Percentiles rank a stretch among this genome's conserved stretches.
phyloP scores from a whole-genome alignment of 2,329 filamentous ascomycete genomes.

The Podosphaera xanthii region DNA sequence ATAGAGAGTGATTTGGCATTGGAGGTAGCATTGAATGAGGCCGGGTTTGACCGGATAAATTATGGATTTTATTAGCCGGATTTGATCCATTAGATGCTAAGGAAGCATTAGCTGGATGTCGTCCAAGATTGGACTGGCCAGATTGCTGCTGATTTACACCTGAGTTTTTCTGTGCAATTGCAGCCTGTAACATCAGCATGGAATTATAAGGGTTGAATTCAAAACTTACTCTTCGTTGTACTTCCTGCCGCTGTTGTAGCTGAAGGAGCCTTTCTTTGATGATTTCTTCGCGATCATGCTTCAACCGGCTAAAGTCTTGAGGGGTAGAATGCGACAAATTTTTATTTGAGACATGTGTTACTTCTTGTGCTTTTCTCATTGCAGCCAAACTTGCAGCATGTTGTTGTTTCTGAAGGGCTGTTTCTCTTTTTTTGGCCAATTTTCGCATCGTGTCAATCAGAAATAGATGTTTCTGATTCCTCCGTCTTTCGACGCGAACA shows the following conservation, averaged over 20 bases:
- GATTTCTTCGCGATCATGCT: conserved; percentile 63
- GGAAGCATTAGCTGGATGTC: conserved; percentile 2
- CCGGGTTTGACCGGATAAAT: conserved; percentile 14
- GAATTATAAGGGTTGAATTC: conserved; percentile 5
- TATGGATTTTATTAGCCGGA: conserved; percentile 9
- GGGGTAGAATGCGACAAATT: conserved; percentile 43
- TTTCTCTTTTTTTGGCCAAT: conserved; percentile 80
- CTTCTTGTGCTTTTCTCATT: conserved; percentile 59
- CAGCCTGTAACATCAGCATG: conserved; percentile 16
- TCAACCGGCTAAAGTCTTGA: conserved; percentile 72
- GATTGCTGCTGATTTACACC: conserved; percentile 9
- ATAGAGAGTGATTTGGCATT: conserved; percentile 12
- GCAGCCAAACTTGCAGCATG: conserved; percentile 56
- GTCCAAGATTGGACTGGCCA: conserved; percentile 8
- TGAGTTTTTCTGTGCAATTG: conserved; percentile 6
- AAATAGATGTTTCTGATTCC: conserved; percentile 67
- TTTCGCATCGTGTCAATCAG: conserved; percentile 92
- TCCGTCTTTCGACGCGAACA: conserved; percentile 63
- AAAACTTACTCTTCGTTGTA: conserved; percentile 28
- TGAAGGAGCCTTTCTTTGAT: conserved; percentile 35
- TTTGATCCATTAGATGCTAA: conserved; percentile 7
- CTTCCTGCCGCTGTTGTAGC: conserved; percentile 18
- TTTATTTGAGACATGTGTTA: conserved; percentile 19
- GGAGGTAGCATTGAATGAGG: conserved; percentile 11
- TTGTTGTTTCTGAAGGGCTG: conserved; percentile 64